Conservation (phyloP, 73 alveolate species). For the Paramecium tetraurelia region DNA sequence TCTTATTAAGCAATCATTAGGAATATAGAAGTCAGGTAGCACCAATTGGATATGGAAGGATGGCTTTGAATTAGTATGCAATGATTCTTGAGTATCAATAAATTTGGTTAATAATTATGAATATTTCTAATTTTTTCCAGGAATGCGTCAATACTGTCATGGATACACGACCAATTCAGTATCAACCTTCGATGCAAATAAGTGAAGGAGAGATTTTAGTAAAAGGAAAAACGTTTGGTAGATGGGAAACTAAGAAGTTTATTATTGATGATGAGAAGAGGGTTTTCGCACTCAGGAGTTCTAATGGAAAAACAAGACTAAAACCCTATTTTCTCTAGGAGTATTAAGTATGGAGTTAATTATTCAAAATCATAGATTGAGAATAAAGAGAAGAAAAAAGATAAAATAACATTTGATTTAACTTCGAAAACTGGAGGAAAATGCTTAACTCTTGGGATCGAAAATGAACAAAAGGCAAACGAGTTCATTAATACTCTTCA, state of each 20-base stretch:
- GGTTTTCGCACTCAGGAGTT: not conserved
- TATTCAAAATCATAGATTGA: not conserved
- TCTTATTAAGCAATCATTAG: not conserved
- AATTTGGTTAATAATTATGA: not conserved
- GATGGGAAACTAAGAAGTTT: not conserved
- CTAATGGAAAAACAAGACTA: not conserved
- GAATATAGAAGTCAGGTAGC: not conserved
- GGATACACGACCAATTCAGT: not conserved
- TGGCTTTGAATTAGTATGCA: not conserved
- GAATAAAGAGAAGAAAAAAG: not conserved
- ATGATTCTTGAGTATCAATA: not conserved
- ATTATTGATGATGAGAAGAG: not conserved
- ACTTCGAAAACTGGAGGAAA: not conserved
- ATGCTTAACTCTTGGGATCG: not conserved
- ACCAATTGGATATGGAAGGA: not conserved
- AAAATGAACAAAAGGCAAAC: not conserved
- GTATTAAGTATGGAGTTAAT: not conserved
- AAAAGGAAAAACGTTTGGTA: slow-evolving; percentile 17
- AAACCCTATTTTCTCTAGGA: not conserved
- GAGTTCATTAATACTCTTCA: not conserved
- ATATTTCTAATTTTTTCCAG: not conserved
- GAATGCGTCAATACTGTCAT: not conserved
- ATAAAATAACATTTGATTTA: not conserved
- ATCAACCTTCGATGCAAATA: not conserved
- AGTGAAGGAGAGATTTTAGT: not conserved